Base-by-base conservation (phyloP, 306 rosid species). In the Castanospermum australe region DNA sequence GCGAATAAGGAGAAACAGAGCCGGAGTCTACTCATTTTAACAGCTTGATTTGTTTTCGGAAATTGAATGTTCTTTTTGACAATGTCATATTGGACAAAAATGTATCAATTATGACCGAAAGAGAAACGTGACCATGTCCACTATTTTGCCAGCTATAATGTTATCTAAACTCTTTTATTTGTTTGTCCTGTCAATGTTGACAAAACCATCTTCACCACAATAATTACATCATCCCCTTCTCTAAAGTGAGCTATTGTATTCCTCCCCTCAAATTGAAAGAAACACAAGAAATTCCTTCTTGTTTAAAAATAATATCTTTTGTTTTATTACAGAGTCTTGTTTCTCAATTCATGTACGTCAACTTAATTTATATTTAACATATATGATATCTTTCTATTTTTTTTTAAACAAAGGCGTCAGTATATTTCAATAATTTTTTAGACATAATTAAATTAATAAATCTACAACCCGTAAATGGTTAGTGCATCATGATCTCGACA, bases 171-270 rank as follows among this genome's bases (percentile, higher is more conserved):
- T 25, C 22, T 76, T 77, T 45, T 56, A 62, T 73, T 76, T 76
- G 82, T 84, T 76, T 76, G 82, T 84, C 56, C 9, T 44, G 8
- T 59, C 20, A 45, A 25, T 63, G 73, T 48, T 18, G 83, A 71
- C 76, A 66, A 77, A 81, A 20, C 41, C 73, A 28, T 38, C 28
- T 48, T 33, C 41, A 18, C 44, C 47, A 11, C 67, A 71, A 36
- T 45, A 54, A 76, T 64, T 76, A 12, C 33, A 14, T 55, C 20
- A 14, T 62, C 41, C 11, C 42, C 5, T 51, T 36, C 57, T 75
- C 20, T 63, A 42, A 54, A 80, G 8, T 15, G 17, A 14, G 32
- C 44, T 73, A 54, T 65, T 33, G 30, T 54, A 20, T 36, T 6
- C 42, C 32, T 55, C 47, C 36, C 54, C 42, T 65, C 36, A 1